These are phyloP conservation scores for Suhomyces emberorum DNA, from an alignment of 805 yeast species.

Conservation along the genomic window DNA sequence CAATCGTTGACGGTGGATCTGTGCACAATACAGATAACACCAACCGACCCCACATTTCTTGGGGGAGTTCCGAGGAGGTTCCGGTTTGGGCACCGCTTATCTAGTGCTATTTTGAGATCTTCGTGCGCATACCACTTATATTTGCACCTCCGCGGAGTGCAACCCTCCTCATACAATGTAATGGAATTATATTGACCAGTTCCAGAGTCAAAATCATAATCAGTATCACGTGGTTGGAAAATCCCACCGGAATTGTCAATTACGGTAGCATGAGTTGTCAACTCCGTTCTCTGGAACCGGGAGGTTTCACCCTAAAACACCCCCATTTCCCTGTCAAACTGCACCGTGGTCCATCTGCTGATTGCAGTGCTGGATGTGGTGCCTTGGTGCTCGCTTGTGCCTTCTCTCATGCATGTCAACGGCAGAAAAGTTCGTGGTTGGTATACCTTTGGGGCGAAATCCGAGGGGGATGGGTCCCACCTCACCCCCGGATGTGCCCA, in stretches of 20 bases:
- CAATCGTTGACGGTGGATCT: neutral
- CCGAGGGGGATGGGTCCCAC: neutral
- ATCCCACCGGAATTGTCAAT: no score
- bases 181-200: no score
- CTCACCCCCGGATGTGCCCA: neutral
- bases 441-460: neutral
- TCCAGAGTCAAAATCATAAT: neutral
- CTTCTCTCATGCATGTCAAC: neutral
- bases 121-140: neutral
- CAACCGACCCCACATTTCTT: no score
- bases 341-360: no score
- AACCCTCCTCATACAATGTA: no score
- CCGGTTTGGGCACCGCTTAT: neutral
- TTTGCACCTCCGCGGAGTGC: no score
- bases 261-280: neutral
- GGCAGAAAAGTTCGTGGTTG: no score
- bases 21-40: no score
- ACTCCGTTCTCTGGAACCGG: neutral
- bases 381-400: neutral
- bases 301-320: neutral
- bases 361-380: no score
- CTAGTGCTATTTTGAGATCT: neutral
- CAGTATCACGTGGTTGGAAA: neutral
- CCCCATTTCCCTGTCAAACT: neutral
- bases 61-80: neutral